A percentile compares a stretch with the other conserved stretches of the same genome.
phyloP scores from a whole-genome alignment of 2,329 filamentous ascomycete genomes.

The Pseudogymnoascus sp. region DNA sequence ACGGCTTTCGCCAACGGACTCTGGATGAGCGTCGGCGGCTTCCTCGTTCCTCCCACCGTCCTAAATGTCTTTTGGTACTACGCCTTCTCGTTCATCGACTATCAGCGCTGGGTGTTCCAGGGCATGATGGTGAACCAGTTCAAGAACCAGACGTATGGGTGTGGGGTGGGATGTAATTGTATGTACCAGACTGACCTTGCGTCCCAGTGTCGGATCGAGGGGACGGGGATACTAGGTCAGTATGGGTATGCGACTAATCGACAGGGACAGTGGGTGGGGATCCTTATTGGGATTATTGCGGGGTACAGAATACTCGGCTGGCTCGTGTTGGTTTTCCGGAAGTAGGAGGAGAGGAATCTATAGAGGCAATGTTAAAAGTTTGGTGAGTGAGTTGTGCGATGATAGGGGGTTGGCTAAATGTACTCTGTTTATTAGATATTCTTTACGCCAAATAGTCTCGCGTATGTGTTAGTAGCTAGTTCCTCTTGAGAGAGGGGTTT shows the following conservation, averaged over 20 bases:
- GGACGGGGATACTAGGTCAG: slow-evolving; percentile 57
- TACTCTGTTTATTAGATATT: too few relatives aligned
- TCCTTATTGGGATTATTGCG: slow-evolving; percentile 66
- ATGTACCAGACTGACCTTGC: slow-evolving; percentile 60
- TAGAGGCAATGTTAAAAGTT: not conserved
- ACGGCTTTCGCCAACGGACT: slow-evolving; percentile 81
- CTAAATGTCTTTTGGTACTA: slow-evolving; percentile 82
- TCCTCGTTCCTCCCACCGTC: slow-evolving; percentile 63
- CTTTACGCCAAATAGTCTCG: too few relatives aligned
- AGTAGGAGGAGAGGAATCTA: slow-evolving; percentile 14
- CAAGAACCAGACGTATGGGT: slow-evolving; percentile 53
- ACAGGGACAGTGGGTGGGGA: slow-evolving; percentile 64
- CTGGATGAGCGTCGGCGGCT: slow-evolving; percentile 83
- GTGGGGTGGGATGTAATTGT: slow-evolving; percentile 45
- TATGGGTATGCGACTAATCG: slow-evolving; percentile 62
- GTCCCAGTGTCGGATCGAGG: slow-evolving; percentile 59
- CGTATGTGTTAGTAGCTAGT: too few relatives aligned
- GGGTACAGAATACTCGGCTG: slow-evolving; percentile 65
- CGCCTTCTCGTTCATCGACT: slow-evolving; percentile 83
- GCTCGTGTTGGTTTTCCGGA: slow-evolving; percentile 43
- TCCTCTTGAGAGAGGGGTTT: too few relatives aligned
- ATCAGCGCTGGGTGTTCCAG: slow-evolving; percentile 75
- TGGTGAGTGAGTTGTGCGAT: not conserved
- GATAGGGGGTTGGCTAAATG: too few relatives aligned
- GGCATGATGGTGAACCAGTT: slow-evolving; percentile 95